Base-by-base conservation (phyloP, 768 basidiomycete species). In the Psilocybe subaeruginosa region DNA sequence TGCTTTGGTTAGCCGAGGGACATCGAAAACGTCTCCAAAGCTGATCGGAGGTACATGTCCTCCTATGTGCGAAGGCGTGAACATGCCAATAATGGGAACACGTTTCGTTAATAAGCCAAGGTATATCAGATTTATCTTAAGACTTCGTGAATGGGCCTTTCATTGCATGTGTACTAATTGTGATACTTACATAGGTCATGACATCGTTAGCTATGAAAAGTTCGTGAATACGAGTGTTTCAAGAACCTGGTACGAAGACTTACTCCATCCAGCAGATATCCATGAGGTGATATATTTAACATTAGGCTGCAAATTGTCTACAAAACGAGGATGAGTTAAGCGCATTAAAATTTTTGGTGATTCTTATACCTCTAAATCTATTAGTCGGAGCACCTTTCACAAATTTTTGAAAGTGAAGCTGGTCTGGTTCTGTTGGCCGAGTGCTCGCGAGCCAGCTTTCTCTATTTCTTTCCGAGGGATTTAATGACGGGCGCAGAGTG, bases 261-360 rank as follows among this genome's bases (percentile, higher is more conserved):
- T 69, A 86, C 85, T 90, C 90, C 90, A 92, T 43, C 90, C 90
- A n/a, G 89, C 88, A 39, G 86, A 85, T 43, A 86, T 77, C 88
- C 88, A 92, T 12, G 88, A 88, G 1, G 89, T 87, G 60, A 92
- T 84, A 64, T 91, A 92, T 63, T 86, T 80, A 3, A 76, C 75
- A 58, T 89, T 83, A 17, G 81, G 73, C 14, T 80, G 81, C 37
- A 92, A 73, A 64, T 90, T 91, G 64, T 90, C 90, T 88, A 51
- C 6, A 4, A 30, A 29, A 17, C 35, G 41, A 47, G n/a, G 7
- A 4, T 37, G 5, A 54, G 45, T 16, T 9, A 1, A 14, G 17
- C n/a, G 8, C 17, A n/a, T 41, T 9, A 50, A 8, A 12, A n/a
- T 8, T 39, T 8, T 19, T 7, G 12, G 33, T 61, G 41, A 19